Evolutionary conservation across 129 eudicot genomes (phyloP), one percentile per base, ranked within the genome.

Genomic region (Deinandra increscens): DNA sequence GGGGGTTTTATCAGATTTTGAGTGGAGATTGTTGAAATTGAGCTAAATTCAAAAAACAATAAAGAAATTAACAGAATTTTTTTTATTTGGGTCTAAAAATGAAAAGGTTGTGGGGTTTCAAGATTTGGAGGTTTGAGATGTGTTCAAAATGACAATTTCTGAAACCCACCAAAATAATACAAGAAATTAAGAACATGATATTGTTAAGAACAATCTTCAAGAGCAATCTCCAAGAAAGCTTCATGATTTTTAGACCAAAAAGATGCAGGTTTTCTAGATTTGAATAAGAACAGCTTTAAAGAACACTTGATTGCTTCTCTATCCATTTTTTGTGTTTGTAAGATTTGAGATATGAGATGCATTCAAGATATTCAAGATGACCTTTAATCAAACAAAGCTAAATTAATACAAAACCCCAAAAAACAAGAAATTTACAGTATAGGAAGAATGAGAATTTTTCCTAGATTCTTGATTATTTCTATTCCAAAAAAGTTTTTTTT

Each of bases 341-440:
- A 74, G 79, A 74, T 74, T 74, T 65, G 55, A 65, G 58, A 29
- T 64, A 51, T 64, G 23, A 46, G 80, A 46, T 76, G 63, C 41
- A 17, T 76, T 60, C 45, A 39, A 50, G 63, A 64, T 65, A 17
- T 76, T 60, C 45, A 39, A 50, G 63, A 64, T 65, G 48, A 53
- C 44, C 36, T 51, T 68, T 39, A 65, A 55, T 20, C 17, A 43
- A 62, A 23, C 60, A 69, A 15, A 68, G 26, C 43, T 18, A 14
- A 60, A 45, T 26, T 44, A 39, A 66, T 6, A 41, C 38, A 11
- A 68, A 39, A 8, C 48, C 67, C 64, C 44, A 22, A 66, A 29
- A 74, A 19, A 61, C 72, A 70, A 55, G 12, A 64, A 54, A 50
- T 36, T 6, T 68, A 70, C 75, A 60, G 38, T 6, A 37, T 22